Evolutionary conservation across 441 rosid genomes (phyloP).

Genomic region (Erysimum pusillum): DNA sequence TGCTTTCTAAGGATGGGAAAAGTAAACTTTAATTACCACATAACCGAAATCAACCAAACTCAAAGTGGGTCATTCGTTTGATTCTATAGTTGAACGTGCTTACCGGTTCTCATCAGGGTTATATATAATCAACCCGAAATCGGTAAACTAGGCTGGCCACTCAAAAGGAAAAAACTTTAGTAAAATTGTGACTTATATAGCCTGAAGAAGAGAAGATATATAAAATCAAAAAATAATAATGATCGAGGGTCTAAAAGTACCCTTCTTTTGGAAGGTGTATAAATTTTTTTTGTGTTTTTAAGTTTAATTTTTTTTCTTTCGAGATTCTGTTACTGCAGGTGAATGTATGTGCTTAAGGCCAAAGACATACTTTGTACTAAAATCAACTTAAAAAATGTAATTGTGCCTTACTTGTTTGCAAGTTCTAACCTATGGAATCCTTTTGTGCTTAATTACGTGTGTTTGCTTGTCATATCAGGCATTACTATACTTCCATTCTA

Average conservation of each 20-base stretch:
- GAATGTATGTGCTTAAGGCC: slow-evolving; percentile 11
- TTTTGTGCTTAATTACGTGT: slow-evolving; percentile 21
- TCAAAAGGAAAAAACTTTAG: not conserved
- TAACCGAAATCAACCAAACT: too few species aligned
- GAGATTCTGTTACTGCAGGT: slow-evolving; percentile 4
- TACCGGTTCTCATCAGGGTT: too few species aligned
- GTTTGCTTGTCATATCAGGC: slow-evolving; percentile 42
- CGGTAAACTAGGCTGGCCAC: too few species aligned
- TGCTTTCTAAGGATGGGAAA: not conserved
- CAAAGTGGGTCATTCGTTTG: not conserved
- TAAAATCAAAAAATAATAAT: not conserved
- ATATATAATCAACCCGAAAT: too few species aligned
- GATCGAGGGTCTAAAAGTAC: not conserved
- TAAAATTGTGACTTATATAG: not conserved
- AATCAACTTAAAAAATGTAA: slow-evolving; percentile 21
- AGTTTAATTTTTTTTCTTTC: not conserved
- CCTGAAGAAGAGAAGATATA: not conserved
- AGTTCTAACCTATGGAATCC: slow-evolving; percentile 29
- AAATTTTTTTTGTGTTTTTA: not conserved
- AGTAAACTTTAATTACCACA: not conserved
- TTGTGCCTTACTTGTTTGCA: slow-evolving; percentile 42
- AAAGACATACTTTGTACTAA: not conserved
- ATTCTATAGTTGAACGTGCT: too few species aligned
- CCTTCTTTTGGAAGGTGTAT: slow-evolving; percentile 16
- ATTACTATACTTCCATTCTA: slow-evolving; percentile 22